Conservation (phyloP, 768 basidiomycete species). For the Lactarius trivialis region DNA sequence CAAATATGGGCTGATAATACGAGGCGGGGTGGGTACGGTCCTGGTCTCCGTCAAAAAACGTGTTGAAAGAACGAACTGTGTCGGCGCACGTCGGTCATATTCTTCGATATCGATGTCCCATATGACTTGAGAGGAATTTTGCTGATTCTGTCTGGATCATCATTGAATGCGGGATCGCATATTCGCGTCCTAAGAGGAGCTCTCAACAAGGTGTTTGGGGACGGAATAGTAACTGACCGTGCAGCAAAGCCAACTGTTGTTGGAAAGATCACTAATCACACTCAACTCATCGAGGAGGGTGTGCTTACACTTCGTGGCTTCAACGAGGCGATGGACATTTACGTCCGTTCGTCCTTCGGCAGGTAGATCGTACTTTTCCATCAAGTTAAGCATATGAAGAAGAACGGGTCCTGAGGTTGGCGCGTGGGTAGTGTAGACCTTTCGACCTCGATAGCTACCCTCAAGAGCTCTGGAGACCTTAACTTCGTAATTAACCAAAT, state of each 20-base stretch:
- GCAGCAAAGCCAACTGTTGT: constrained; percentile 58
- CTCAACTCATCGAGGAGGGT: constrained; percentile 10
- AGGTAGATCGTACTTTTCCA: constrained; percentile 64
- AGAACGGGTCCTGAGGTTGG: constrained; percentile 88
- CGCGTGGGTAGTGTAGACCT: constrained; percentile 77
- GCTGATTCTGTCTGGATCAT: constrained; percentile 47
- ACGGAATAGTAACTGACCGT: constrained; percentile 32
- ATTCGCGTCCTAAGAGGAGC: constrained; percentile 61
- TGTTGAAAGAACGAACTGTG: not conserved
- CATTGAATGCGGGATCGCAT: constrained; percentile 68
- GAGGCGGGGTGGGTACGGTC: constrained; percentile 71
- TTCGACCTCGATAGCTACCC: constrained; percentile 70
- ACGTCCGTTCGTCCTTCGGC: constrained; percentile 48
- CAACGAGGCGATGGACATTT: constrained; percentile 74
- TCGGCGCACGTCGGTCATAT: constrained; percentile 77
- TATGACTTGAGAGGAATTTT: constrained; percentile 66
- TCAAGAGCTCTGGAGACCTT: constrained; percentile 66
- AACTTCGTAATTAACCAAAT: constrained; percentile 65
- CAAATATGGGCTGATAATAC: constrained; percentile 83
- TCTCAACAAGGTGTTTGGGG: not conserved
- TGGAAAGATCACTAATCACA: not conserved
- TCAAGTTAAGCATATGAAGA: constrained; percentile 83
- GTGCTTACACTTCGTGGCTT: constrained; percentile 71
- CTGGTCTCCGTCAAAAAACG: constrained; percentile 34
- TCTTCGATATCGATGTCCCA: constrained; percentile 49